Percentiles rank a stretch among this genome's conserved stretches.
These are phyloP conservation scores for Alternaria conjuncta DNA, from an alignment of 2,329 filamentous ascomycete genomes.

Conservation along the genomic window DNA sequence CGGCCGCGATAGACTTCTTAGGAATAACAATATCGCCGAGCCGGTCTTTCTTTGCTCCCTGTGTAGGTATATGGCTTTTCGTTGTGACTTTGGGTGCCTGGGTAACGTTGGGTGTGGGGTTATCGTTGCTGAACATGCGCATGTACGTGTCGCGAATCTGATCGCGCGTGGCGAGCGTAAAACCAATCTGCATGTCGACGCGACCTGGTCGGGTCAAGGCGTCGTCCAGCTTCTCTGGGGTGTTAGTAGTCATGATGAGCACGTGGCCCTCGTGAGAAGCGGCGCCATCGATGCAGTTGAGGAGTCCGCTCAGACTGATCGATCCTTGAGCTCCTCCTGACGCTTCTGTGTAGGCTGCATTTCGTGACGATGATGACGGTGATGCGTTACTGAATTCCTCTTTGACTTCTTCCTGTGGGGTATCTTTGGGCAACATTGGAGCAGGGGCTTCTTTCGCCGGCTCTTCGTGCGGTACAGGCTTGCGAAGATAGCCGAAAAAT, in stretches of 20 bases:
- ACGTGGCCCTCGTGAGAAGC: constrained; percentile 79
- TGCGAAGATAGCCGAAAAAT: too few species aligned
- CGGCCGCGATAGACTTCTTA: background rate
- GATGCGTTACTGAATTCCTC: too few species aligned
- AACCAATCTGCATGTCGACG: constrained; percentile 71
- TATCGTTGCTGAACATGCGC: constrained; percentile 43
- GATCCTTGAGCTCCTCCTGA: constrained; percentile 28
- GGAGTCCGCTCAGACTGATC: constrained; percentile 77
- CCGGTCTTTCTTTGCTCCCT: constrained; percentile 5
- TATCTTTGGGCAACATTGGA: too few species aligned
- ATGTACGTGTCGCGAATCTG: constrained; percentile 54
- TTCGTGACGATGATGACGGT: too few species aligned
- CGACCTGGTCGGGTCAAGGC: constrained; percentile 76
- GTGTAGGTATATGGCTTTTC: background rate
- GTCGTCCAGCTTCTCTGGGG: constrained; percentile 73
- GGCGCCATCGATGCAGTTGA: constrained; percentile 85
- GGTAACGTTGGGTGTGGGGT: background rate
- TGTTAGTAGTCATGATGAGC: constrained; percentile 83
- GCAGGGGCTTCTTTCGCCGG: too few species aligned
- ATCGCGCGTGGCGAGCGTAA: constrained; percentile 55
- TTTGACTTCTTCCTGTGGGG: too few species aligned
- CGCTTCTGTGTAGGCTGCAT: too few species aligned
- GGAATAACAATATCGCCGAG: constrained; percentile 17
- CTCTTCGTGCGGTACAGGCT: too few species aligned
- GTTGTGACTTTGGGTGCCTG: background rate